Base-by-base conservation (phyloP, 2,329 filamentous ascomycete genomes). In the Cladosporium austrohemisphaericum region DNA sequence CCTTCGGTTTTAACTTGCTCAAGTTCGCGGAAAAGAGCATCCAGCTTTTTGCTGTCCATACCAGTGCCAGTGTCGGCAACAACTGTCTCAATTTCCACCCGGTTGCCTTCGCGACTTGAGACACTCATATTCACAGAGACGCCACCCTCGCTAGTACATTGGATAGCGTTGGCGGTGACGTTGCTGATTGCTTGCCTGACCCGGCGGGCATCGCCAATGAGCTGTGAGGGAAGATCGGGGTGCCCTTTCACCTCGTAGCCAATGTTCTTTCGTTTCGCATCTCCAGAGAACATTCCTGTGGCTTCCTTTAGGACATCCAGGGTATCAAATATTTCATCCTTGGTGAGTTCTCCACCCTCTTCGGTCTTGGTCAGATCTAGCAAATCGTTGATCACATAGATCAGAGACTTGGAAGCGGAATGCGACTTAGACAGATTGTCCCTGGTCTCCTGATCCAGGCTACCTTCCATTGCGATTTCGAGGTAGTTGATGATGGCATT, bases 401-500 rank as follows among this genome's bases (percentile, higher is more conserved):
- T 92, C 20, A 95, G 72, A 0, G 89, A 94, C 62, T 95, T 95
- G 0, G 90, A 95, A 3, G 90, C 90, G 0, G 89, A 94, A 63
- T 95, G 88, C 1, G 90, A 95, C 57, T 83, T 85, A 1, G 85
- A 78, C 5, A 95, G 72, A 52, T 93, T 94, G 4, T 95, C 90
- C 16, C 91, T 76, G 0, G 88, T 95, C 62, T 95, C 90, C 13
- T 80, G 73, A 55, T 95, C 90, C 3, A 95, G 72, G 0, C 76
- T 72, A 0, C 89, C 88, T 68, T 95, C 90, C 1, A 95, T 71
- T 0, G 90, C 90, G 55, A 95, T 95, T 59, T 95, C 90, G 1
- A 95, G 77, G 57, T 94, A 95, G 59, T 95, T 95, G 68, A 95
- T 94, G 60, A 95, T 95, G 13, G 90, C 90, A 61, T 95, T 95